These are phyloP conservation scores for Avena atlantica DNA, from an alignment of 176 grass and related monocot species.

Conservation along the genomic window DNA sequence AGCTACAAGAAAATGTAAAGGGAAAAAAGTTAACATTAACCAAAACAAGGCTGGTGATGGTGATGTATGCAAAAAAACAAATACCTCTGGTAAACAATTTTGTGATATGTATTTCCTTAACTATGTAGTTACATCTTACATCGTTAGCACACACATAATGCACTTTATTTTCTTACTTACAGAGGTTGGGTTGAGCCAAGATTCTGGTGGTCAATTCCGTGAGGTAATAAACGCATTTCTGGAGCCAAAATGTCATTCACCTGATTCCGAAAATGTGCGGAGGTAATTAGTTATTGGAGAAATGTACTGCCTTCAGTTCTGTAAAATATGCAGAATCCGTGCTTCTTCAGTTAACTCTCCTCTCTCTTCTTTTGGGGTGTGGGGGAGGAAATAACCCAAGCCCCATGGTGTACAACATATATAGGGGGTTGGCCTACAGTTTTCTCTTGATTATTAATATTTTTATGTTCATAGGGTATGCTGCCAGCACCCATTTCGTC, in stretches of 20 bases:
- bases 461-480: conserved; percentile 60
- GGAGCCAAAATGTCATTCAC: conserved; percentile 82
- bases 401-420: conserved; percentile 1
- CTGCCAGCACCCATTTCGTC: conserved; percentile 59
- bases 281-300: conserved; percentile 63
- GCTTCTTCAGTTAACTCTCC: not conserved
- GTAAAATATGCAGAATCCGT: not conserved
- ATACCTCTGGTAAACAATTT: conserved; percentile 43
- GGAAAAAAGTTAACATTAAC: conserved; percentile 47
- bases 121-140: conserved; percentile 23
- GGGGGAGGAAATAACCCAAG: conserved; percentile 9
- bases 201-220: conserved; percentile 52
- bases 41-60: conserved; percentile 53
- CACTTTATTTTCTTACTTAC: conserved; percentile 22
- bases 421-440: not conserved
- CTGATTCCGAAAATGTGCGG: conserved; percentile 78
- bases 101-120: not conserved
- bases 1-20: conserved; percentile 70
- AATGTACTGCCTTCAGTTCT: conserved; percentile 5
- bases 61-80: conserved; percentile 48
- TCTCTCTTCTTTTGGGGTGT: not conserved
- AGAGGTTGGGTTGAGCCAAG: conserved; percentile 52
- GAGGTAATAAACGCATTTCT: conserved; percentile 86
- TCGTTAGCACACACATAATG: not conserved
- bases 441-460: conserved; percentile 27